Percentiles rank a stretch among this genome's conserved stretches.
These are phyloP conservation scores for Plantago ovata DNA, from an alignment of 257 asterid species.

Conservation along the genomic window DNA sequence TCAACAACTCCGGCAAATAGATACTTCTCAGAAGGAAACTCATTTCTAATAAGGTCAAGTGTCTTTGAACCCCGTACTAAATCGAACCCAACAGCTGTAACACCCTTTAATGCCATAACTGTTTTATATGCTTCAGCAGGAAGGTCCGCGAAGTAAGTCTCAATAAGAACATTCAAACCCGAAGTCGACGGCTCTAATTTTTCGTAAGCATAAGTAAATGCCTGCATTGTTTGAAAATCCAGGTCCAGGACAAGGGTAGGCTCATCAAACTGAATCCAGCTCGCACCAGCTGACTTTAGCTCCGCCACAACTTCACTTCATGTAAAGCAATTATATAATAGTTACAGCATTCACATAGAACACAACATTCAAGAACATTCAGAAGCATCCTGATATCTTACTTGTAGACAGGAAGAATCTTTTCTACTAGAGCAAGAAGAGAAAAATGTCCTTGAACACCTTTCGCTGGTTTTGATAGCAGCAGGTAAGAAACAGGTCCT, in stretches of 20 bases:
- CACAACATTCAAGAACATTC: neutral
- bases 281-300: constrained; percentile 81
- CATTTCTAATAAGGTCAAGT: constrained; percentile 55
- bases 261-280: constrained; percentile 82
- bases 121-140: constrained; percentile 54
- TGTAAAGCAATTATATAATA: neutral
- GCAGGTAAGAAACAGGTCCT: constrained; percentile 75
- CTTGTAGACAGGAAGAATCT: constrained; percentile 75
- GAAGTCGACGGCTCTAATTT: constrained; percentile 54
- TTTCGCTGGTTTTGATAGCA: constrained; percentile 71
- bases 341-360: neutral
- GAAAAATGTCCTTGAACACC: constrained; percentile 63
- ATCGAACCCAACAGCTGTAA: constrained; percentile 73
- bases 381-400: constrained; percentile 24
- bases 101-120: constrained; percentile 56
- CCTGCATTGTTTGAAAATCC: constrained; percentile 50
- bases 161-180: constrained; percentile 62
- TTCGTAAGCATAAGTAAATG: constrained; percentile 57
- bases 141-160: constrained; percentile 79
- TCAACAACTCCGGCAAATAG: constrained; percentile 87
- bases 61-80: constrained; percentile 68
- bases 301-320: constrained; percentile 71
- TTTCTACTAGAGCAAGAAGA: constrained; percentile 62
- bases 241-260: constrained; percentile 78
- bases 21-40: constrained; percentile 66